Evolutionary conservation across 73 alveolate genomes (phyloP).

Genomic region (Symbiodinium natans): DNA sequence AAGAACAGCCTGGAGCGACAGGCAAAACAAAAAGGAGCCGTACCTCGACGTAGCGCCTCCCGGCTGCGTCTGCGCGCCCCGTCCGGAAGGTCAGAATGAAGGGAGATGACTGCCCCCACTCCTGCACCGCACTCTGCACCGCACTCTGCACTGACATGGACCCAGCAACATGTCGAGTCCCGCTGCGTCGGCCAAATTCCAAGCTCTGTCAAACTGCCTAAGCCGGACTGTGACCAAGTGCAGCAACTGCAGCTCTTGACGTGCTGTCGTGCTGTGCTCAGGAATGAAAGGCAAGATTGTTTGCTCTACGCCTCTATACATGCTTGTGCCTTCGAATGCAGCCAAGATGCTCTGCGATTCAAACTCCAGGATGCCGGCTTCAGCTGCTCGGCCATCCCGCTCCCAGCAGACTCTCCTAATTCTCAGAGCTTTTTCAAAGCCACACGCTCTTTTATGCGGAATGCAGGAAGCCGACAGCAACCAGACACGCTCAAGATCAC

Average conservation of each 20-base stretch:
- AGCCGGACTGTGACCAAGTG: too few species aligned
- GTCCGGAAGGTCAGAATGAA: slow-evolving; percentile 82
- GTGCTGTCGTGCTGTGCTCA: too few species aligned
- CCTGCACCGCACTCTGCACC: neutral
- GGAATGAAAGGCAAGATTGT: neutral
- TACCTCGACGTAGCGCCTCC: slow-evolving; percentile 67
- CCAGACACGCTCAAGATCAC: too few species aligned
- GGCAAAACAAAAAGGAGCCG: neutral
- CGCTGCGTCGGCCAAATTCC: slow-evolving; percentile 92
- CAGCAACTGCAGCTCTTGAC: neutral
- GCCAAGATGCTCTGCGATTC: slow-evolving; percentile 22
- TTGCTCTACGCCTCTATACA: neutral
- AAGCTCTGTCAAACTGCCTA: slow-evolving; percentile 78
- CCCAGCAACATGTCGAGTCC: neutral
- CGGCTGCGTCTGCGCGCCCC: slow-evolving; percentile 47
- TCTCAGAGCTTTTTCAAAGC: neutral
- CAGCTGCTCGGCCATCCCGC: slow-evolving; percentile 68
- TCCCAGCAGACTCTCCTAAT: slow-evolving; percentile 69
- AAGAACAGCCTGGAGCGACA: neutral
- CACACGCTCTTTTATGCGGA: too few species aligned
- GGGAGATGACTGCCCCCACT: slow-evolving; percentile 59
- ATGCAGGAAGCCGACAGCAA: too few species aligned
- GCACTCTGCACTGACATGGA: neutral
- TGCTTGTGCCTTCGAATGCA: neutral
- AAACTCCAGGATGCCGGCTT: slow-evolving; percentile 73